Base-by-base conservation (phyloP, 1,139 yeast species). In the Lodderomyces pseudojiufengensis region DNA sequence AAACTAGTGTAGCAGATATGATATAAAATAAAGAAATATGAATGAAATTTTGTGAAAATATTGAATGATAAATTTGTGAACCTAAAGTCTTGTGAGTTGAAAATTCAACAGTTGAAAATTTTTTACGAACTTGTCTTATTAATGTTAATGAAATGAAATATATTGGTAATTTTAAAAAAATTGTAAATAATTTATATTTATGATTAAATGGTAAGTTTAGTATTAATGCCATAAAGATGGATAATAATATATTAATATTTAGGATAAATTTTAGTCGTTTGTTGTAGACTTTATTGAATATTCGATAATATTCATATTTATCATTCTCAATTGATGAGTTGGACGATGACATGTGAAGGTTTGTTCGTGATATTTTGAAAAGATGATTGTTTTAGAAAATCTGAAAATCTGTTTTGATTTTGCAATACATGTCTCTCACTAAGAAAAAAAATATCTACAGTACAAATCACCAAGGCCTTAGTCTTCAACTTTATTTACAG, bases 41-140 rank as follows among this genome's bases (percentile, higher is more conserved):
- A 23, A 70, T 38, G 40, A 66, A 73, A 32, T 61, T 63, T 29
- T 56, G 53, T 9, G 75, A 64, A 14, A 70, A 42, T n/a, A 79
- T 35, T 15, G 76, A 69, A 11, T 75, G 70, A 28, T 70, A 49
- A 1, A 77, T 45, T 36, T 74, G 80, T 15, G 67, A 65, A 1
- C 72, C 61, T 32, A 73, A 55, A 10, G 80, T 78, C 36, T 76
- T 71, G 45, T 72, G 70, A 3, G 66, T 64, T 2, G 77, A 52
- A 39, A 65, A 70, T 21, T 74, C 74, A 5, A 79, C 80, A 26
- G 73, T 76, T 26, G 79, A 50, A 33, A 71, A 68, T 26, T 63
- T 57, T 37, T 71, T 70, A 43, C 86, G 67, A 7, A 76, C 57
- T 33, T 70, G 61, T 33, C 74, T 69, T 31, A 81, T 55, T 9